A percentile compares a stretch with the other conserved stretches of the same genome.
Evolutionary conservation across 441 rosid genomes (phyloP).

Genomic region (Gossypium trilobum): DNA sequence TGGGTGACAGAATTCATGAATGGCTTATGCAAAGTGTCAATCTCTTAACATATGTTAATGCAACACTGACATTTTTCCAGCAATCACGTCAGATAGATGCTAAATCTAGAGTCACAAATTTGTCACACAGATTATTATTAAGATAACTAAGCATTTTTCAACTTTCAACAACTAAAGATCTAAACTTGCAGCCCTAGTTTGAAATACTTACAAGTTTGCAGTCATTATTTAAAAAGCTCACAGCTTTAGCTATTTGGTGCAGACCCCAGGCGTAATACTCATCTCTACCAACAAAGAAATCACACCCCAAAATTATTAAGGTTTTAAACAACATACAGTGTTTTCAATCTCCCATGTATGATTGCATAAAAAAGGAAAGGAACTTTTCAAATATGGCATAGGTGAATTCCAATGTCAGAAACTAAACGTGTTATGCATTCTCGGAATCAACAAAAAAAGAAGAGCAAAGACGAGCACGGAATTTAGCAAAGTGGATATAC

Average conservation of each 20-base stretch:
- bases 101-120: not conserved
- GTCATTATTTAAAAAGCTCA: constrained; percentile 94
- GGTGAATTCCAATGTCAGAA: not conserved
- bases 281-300: constrained; percentile 47
- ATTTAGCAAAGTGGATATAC: constrained; percentile 28
- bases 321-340: not conserved
- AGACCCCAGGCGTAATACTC: constrained; percentile 91
- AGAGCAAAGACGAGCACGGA: not conserved
- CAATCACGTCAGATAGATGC: not conserved
- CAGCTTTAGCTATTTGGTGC: constrained; percentile 90
- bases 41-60: not conserved
- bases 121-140: not conserved
- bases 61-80: not conserved
- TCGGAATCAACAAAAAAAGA: not conserved
- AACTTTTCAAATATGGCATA: not conserved
- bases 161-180: not conserved
- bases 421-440: not conserved
- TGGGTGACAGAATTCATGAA: not conserved
- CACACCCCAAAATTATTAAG: not conserved
- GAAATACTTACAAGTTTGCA: constrained; percentile 77
- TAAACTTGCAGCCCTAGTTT: not conserved
- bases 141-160: not conserved
- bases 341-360: not conserved
- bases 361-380: not conserved
- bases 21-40: not conserved